phyloP scores from a whole-genome alignment of 345 rosid species.

The Ceriops decandra region DNA sequence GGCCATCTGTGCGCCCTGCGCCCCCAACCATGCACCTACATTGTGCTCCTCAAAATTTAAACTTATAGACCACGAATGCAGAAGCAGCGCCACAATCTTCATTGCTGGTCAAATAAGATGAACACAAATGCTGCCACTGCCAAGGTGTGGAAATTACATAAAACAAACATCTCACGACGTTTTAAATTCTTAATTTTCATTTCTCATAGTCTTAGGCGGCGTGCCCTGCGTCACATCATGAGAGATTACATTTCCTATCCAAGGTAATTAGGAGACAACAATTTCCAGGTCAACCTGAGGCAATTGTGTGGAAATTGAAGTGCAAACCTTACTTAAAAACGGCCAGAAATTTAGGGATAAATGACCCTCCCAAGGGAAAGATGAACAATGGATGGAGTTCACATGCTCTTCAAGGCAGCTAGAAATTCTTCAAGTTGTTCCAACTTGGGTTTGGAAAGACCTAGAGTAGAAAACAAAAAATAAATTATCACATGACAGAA shows the following conservation, averaged over 20 bases:
- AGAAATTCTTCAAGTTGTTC: conserved; percentile 59
- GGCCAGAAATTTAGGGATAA: not conserved
- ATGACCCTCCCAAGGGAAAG: not conserved
- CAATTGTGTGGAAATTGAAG: not conserved
- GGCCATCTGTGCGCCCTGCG: no score
- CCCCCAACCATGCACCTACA: no score
- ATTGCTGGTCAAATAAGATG: no score
- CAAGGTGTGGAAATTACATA: no score
- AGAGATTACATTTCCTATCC: not conserved
- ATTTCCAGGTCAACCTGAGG: not conserved
- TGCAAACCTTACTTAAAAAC: not conserved
- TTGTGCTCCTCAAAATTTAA: no score
- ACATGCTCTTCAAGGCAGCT: conserved; percentile 46
- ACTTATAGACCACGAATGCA: no score
- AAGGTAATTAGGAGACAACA: not conserved
- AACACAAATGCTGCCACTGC: no score
- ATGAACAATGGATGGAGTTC: conserved; percentile 15
- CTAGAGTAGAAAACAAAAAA: conserved; percentile 24
- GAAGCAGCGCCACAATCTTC: no score
- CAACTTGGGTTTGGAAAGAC: conserved; percentile 37
- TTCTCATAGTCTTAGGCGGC: no score
- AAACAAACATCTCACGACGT: no score
- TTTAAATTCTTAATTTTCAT: no score
- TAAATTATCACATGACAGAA: not conserved
- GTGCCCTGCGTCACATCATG: no score